These are phyloP conservation scores for Syncephalis fuscata DNA, from an alignment of 371 early-diverging fungal genomes.

Conservation along the genomic window DNA sequence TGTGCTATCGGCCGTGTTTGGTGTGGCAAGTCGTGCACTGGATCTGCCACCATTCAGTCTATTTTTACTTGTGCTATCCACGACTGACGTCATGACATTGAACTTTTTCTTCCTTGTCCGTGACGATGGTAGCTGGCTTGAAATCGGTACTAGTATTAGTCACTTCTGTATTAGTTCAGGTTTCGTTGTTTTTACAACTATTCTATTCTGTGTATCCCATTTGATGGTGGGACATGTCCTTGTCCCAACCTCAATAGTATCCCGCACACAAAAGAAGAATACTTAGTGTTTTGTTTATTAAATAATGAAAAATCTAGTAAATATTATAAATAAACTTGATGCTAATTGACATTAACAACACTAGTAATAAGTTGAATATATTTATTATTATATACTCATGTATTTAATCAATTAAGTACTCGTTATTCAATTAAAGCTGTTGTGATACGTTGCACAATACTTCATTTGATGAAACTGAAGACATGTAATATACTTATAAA, in stretches of 20 bases:
- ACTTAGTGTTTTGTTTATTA: no score
- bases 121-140: slow-evolving; percentile 89
- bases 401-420: no score
- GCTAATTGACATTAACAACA: no score
- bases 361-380: no score
- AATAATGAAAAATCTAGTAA: no score
- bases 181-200: slow-evolving; percentile 64
- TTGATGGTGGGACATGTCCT: background rate
- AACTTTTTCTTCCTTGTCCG: slow-evolving; percentile 89
- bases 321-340: no score
- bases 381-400: no score
- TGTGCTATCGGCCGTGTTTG: slow-evolving; percentile 62
- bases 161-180: slow-evolving; percentile 72
- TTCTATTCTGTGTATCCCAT: slow-evolving; percentile 34
- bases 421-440: no score
- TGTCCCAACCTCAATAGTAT: background rate
- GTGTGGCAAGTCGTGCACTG: slow-evolving; percentile 48
- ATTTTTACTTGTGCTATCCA: slow-evolving; percentile 64
- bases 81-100: slow-evolving; percentile 85
- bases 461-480: no score
- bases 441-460: no score
- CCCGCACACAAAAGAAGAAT: no score
- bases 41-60: slow-evolving; percentile 68
- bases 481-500: no score
- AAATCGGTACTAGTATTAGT: slow-evolving; percentile 90